Evolutionary conservation across 73 alveolate genomes (phyloP).

Genomic region (Paramecium primaurelia): DNA sequence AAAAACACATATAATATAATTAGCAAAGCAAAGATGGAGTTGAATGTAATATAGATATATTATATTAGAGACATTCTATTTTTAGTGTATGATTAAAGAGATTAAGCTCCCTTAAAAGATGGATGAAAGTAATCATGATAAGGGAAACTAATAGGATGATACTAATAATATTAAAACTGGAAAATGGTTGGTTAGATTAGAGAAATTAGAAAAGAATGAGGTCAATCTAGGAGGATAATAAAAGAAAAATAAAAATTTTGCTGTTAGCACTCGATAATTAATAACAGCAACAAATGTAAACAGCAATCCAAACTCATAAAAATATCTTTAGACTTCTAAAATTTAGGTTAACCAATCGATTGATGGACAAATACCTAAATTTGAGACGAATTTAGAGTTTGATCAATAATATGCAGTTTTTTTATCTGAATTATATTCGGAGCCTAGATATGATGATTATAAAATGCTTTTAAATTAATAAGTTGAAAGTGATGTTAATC

Average conservation of each 20-base stretch:
- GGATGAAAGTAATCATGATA: background rate
- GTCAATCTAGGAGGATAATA: background rate
- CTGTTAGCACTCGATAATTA: background rate
- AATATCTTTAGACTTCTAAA: background rate
- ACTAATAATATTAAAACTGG: background rate
- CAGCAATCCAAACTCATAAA: background rate
- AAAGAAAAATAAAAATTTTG: background rate
- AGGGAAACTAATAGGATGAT: background rate
- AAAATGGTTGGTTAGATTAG: background rate
- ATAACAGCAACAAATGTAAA: background rate
- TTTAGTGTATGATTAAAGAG: background rate
- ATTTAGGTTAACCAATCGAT: background rate
- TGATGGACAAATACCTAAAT: background rate
- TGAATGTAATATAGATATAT: background rate
- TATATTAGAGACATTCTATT: background rate
- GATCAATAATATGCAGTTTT: background rate
- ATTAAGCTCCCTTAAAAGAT: background rate
- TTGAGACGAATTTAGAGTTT: background rate
- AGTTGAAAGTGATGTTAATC: background rate
- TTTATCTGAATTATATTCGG: background rate
- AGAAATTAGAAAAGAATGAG: background rate
- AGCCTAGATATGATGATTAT: background rate
- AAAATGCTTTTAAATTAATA: background rate
- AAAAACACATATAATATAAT: background rate
- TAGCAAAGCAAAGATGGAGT: background rate